These are phyloP conservation scores for Gossypium bickii DNA, from an alignment of 345 rosid genomes.

Conservation along the genomic window DNA sequence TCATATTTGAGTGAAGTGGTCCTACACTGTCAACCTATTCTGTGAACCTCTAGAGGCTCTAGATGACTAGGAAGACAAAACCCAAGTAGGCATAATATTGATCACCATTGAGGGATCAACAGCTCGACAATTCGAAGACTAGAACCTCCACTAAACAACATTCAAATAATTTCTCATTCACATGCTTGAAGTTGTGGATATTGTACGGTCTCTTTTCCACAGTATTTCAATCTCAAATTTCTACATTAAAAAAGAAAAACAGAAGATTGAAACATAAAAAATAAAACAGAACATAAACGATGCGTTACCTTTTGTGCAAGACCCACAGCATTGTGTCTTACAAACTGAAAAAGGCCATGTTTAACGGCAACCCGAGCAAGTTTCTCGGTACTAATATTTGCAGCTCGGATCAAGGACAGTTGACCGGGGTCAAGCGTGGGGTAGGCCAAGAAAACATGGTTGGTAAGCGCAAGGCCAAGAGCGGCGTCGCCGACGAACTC, in stretches of 20 bases:
- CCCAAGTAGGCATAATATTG: no score
- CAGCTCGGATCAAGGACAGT: conserved; percentile 54
- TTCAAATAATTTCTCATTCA: background rate
- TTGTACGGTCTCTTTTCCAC: no score
- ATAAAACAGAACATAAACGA: background rate
- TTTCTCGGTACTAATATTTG: conserved; percentile 72
- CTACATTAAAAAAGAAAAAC: background rate
- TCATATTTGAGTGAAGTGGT: no score
- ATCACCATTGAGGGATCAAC: no score
- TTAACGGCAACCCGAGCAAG: conserved; percentile 69
- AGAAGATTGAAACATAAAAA: background rate
- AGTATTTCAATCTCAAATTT: background rate
- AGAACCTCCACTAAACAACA: background rate
- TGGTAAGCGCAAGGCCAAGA: conserved; percentile 43
- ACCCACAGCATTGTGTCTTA: conserved; percentile 38
- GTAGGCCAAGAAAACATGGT: conserved; percentile 43
- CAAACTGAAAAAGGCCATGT: conserved; percentile 39
- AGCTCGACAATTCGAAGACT: background rate
- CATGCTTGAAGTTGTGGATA: background rate
- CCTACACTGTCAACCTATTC: no score
- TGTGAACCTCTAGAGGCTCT: no score
- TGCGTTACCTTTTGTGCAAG: conserved; percentile 49
- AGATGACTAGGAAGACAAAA: no score
- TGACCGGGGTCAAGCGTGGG: conserved; percentile 50
- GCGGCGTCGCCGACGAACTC: conserved; percentile 82